Conservation (phyloP, 352 stramenopile species). For the Phytophthora fragariae region DNA sequence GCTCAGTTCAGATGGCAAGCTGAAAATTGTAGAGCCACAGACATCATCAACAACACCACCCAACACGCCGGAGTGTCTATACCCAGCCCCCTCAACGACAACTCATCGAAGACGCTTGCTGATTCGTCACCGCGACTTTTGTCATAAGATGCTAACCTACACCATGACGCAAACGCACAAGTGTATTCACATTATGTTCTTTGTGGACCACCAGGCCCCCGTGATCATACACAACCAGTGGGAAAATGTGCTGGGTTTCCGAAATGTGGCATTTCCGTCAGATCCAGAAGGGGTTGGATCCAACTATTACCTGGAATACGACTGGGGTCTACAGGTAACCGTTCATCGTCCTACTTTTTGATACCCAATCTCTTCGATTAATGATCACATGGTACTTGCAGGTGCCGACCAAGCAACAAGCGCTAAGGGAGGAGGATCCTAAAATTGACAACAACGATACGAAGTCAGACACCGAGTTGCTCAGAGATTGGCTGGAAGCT, state of each 20-base stretch:
- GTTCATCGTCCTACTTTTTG: background rate
- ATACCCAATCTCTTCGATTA: slow-evolving; percentile 6
- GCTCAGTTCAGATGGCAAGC: slow-evolving; percentile 35
- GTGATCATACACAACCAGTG: slow-evolving; percentile 78
- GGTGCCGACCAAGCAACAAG: slow-evolving; percentile 22
- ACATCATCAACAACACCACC: slow-evolving; percentile 18
- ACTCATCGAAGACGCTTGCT: slow-evolving; percentile 64
- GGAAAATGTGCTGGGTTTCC: slow-evolving; percentile 55
- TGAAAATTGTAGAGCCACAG: slow-evolving; percentile 34
- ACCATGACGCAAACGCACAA: slow-evolving; percentile 59
- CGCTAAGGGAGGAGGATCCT: slow-evolving; percentile 7
- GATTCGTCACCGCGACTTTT: slow-evolving; percentile 54
- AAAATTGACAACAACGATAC: background rate
- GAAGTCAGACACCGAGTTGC: slow-evolving; percentile 11
- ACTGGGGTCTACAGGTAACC: slow-evolving; percentile 59
- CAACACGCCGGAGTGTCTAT: slow-evolving; percentile 34
- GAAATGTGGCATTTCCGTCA: slow-evolving; percentile 51
- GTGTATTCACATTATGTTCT: slow-evolving; percentile 71
- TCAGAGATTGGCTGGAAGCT: slow-evolving; percentile 51
- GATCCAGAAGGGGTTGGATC: slow-evolving; percentile 63
- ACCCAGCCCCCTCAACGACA: slow-evolving; percentile 54
- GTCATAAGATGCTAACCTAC: slow-evolving; percentile 77
- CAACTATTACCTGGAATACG: slow-evolving; percentile 76
- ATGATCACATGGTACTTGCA: slow-evolving; percentile 5
- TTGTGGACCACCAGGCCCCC: slow-evolving; percentile 70